phyloP scores from a whole-genome alignment of 1,284 basidiomycete genomes.

The Leccinum huronense region DNA sequence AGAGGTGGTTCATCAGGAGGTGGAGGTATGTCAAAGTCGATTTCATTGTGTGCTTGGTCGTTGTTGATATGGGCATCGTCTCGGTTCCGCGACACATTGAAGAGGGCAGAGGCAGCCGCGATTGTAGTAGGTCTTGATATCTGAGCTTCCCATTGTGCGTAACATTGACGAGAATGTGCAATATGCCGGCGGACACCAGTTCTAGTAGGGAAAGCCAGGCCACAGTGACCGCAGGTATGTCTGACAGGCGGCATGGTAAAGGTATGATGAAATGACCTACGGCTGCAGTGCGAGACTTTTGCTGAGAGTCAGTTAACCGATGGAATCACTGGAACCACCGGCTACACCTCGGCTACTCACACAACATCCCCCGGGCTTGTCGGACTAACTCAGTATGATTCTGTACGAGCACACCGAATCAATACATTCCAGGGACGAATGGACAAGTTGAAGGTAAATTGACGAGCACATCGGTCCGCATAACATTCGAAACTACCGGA shows the following conservation, averaged over 20 bases:
- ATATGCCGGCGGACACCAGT: constrained; percentile 8
- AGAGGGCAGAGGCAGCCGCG: not conserved
- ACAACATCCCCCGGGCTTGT: too few relatives aligned
- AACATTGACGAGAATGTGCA: not conserved
- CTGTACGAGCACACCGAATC: too few relatives aligned
- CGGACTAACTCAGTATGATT: too few relatives aligned
- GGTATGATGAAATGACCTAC: not conserved
- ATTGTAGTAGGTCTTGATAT: not conserved
- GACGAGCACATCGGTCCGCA: too few relatives aligned
- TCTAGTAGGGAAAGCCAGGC: not conserved
- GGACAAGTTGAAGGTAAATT: too few relatives aligned
- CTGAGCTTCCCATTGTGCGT: not conserved
- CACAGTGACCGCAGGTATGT: constrained; percentile 1
- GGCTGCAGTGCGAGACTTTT: too few relatives aligned
- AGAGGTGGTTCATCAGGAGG: not conserved
- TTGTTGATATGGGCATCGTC: not conserved
- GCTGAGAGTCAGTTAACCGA: too few relatives aligned
- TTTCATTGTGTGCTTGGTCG: not conserved
- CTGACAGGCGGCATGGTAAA: not conserved
- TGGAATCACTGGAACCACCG: too few relatives aligned
- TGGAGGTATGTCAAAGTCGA: not conserved
- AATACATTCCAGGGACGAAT: too few relatives aligned
- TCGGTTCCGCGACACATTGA: not conserved
- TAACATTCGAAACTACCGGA: too few relatives aligned
- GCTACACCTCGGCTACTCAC: too few relatives aligned